Evolutionary conservation across 2,329 filamentous ascomycete species (phyloP).

Genomic region (Stachybotrys echinatus): DNA sequence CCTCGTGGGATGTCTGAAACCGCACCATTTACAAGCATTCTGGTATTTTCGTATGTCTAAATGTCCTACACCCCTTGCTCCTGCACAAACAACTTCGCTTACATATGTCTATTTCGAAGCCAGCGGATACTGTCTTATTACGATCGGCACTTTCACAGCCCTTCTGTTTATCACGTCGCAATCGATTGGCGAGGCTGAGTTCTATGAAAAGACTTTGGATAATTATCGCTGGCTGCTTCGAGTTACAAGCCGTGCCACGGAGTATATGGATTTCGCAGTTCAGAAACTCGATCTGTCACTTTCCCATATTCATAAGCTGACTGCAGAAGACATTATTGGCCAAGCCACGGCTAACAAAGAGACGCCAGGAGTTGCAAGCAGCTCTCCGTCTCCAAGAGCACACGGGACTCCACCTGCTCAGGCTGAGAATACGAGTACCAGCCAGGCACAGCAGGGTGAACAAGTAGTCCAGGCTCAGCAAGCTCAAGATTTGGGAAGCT

Average conservation of each 20-base stretch:
- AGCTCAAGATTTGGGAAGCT: not conserved
- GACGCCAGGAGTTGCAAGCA: not conserved
- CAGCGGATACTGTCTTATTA: conserved; percentile 6
- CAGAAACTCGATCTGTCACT: conserved; percentile 5
- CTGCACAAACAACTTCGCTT: not conserved
- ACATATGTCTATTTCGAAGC: conserved; percentile 1
- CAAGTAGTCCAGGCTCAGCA: not conserved
- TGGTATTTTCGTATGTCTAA: conserved; percentile 24
- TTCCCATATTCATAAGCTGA: conserved; percentile 5
- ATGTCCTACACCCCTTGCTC: not conserved
- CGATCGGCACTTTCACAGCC: conserved; percentile 6
- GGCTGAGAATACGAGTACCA: not conserved
- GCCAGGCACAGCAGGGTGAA: not conserved
- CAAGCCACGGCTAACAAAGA: not conserved
- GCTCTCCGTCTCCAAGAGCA: not conserved
- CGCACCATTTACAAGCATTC: conserved; percentile 33
- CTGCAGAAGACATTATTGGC: conserved; percentile 3
- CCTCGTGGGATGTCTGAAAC: conserved; percentile 25
- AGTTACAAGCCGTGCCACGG: conserved; percentile 4
- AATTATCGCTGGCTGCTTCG: conserved; percentile 6
- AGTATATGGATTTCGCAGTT: conserved; percentile 5
- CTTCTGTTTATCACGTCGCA: conserved; percentile 5
- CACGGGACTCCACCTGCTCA: not conserved
- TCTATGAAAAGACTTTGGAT: conserved; percentile 4
- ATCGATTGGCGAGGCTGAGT: conserved; percentile 1